phyloP scores from a whole-genome alignment of 257 asterid species.

The Fraxinus americana region DNA sequence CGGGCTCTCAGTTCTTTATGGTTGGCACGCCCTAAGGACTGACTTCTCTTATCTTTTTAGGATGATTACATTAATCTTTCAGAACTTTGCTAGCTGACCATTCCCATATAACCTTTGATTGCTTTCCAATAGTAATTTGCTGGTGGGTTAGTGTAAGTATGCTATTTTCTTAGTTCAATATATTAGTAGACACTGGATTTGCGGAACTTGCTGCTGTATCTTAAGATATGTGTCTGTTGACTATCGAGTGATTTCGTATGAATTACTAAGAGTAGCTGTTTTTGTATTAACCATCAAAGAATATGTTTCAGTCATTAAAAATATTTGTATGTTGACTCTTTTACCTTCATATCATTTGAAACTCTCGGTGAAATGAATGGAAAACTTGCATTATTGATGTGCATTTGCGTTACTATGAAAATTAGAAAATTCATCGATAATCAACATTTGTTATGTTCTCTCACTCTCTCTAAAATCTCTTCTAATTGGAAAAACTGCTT shows the following conservation, averaged over 20 bases:
- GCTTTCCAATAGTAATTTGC: neutral
- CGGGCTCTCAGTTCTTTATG: constrained; percentile 82
- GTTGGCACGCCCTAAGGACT: constrained; percentile 84
- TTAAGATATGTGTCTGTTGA: neutral
- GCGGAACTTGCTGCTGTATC: neutral
- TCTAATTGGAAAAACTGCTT: no score
- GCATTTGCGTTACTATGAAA: no score
- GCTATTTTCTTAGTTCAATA: neutral
- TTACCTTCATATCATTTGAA: no score
- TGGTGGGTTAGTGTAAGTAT: neutral
- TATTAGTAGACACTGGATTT: neutral
- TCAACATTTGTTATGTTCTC: no score
- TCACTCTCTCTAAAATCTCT: no score
- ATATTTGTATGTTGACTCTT: no score
- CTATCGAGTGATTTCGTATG: neutral
- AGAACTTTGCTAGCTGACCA: neutral
- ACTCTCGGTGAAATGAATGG: no score
- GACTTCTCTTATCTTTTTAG: constrained; percentile 4
- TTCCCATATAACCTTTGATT: neutral
- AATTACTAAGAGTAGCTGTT: neutral
- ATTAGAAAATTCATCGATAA: no score
- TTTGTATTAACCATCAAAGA: neutral
- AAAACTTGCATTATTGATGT: no score
- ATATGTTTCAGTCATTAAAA: no score
- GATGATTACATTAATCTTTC: neutral